Evolutionary conservation across 148 eudicot species (phyloP), one percentile per base, ranked within the genome.

Genomic region (Polygonum aviculare): DNA sequence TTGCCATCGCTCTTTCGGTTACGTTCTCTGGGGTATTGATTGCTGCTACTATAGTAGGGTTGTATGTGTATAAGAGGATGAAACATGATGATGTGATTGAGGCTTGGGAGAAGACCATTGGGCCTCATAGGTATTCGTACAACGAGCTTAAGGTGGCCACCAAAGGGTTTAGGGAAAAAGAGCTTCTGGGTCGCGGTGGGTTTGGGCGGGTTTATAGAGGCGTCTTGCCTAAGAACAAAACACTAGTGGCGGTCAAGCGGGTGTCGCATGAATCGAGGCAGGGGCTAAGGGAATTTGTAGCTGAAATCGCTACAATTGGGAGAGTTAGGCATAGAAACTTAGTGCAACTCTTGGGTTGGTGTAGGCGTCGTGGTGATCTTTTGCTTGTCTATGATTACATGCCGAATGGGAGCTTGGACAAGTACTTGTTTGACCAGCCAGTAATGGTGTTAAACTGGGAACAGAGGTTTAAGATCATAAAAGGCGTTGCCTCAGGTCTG

Each of bases 361-460:
- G 86, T 22, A 63, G 86, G 38, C 81, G 83, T 62, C 69, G 81
- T 65, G 81, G 81, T 2, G 90, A 89, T 72, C 75, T 89, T 12
- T 72, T 87, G 38, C 77, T 89, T 55, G 89, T 89, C 35, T 89
- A 89, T 63, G 90, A 89, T 44, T 89, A 69, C 75, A 87, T 89
- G 89, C 89, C 88, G 16, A 89, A 89, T 76, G 91, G 91, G 55
- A 90, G 91, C 79, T 79, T 90, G 7, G 91, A 90, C 47, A 85
- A 75, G 59, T 83, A 59, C 60, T 60, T 89, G 33, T 87, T 79
- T 22, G 77, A 77, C 57, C 39, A 78, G 21, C 73, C 82, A 0
- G 41, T 77, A 5, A 5, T 41, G 22, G 69, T 44, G 2, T 55
- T 88, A 12, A 80, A 7, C 22, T 88, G 92, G 92, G 80, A 73